Base-by-base conservation (phyloP, 1,284 basidiomycete genomes). In the Ustilago nuda region DNA sequence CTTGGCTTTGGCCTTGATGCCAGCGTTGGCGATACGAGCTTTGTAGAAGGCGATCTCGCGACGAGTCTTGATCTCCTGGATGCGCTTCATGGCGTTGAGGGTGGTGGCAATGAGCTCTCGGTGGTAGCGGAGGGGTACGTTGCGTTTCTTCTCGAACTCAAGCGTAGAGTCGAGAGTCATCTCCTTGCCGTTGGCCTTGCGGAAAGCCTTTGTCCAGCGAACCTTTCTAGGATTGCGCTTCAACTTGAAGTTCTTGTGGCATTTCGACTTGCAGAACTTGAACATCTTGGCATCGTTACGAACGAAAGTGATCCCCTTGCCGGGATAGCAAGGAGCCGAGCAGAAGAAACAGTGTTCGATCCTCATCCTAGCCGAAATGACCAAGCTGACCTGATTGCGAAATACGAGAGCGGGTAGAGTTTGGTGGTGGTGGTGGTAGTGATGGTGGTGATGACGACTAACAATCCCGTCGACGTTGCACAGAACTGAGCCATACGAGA, bases 211-310 rank as follows among this genome's bases (percentile, higher is more conserved):
- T 61, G 97, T 99, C 97, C 97, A 99, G 83, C 94, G 91, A 57
- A 99, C 95, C 88, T 99, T 99, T 77, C 97, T 91, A 55, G 97
- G 97, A 88, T 99, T 99, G 57, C 97, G 92, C 89, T 99, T 99
- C 96, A 99, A 98, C 88, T 94, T 96, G 82, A 84, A 85, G 80
- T 85, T 85, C 80, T 85, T 85, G 79, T 85, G 84, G 71, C 84
- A 85, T 62, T 85, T 85, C 55, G 78, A 81, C 68, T 82, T 84
- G 82, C 84, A 85, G 62, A 85, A 85, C 45, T 79, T 50, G 68
- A 64, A 82, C 55, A 71, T 78, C 73, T 85, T 85, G 46, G 84
- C 79, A 63, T 85, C 84, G 67, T 85, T 85, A 54, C 84, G 83
- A 43, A 85, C 83, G 53, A 85, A 85, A 36, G 80, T 83, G 73